Conservation (phyloP, 805 yeast species). For the Candida sanyiensis region DNA sequence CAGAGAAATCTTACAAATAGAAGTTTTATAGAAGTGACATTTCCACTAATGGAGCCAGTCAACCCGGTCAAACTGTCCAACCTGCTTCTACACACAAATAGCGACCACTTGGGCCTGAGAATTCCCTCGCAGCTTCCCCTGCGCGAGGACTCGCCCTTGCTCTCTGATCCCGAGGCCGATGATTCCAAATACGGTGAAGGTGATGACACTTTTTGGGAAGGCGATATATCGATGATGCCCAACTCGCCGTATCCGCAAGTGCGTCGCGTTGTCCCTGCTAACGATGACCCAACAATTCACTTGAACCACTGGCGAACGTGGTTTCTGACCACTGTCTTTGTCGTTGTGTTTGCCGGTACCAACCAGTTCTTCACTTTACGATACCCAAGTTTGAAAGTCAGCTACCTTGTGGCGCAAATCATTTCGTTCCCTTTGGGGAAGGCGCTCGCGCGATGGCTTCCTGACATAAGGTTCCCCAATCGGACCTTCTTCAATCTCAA, state of each 20-base stretch:
- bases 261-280: slow-evolving; percentile 49
- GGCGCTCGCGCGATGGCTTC: slow-evolving; percentile 35
- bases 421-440: slow-evolving; percentile 57
- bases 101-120: background rate
- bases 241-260: slow-evolving; percentile 63
- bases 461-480: slow-evolving; percentile 32
- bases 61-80: slow-evolving; percentile 1
- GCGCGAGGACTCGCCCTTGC: slow-evolving; percentile 7
- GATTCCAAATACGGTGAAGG: slow-evolving; percentile 9
- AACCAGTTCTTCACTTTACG: slow-evolving; percentile 52
- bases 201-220: slow-evolving; percentile 8
- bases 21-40: too few relatives aligned
- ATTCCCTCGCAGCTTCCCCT: background rate
- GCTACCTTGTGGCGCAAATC: slow-evolving; percentile 52
- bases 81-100: background rate
- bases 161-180: slow-evolving; percentile 11
- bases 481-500: slow-evolving; percentile 35
- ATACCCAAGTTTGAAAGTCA: slow-evolving; percentile 43
- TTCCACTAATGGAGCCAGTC: too few relatives aligned
- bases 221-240: slow-evolving; percentile 24
- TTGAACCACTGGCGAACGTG: slow-evolving; percentile 53
- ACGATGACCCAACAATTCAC: slow-evolving; percentile 43
- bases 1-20: slow-evolving; percentile 2
- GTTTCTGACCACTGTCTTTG: slow-evolving; percentile 44
- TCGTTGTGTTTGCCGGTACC: slow-evolving; percentile 50